These are phyloP conservation scores for Aspergillus sclerotialis DNA, from an alignment of 2,329 filamentous ascomycete genomes.

Conservation along the genomic window DNA sequence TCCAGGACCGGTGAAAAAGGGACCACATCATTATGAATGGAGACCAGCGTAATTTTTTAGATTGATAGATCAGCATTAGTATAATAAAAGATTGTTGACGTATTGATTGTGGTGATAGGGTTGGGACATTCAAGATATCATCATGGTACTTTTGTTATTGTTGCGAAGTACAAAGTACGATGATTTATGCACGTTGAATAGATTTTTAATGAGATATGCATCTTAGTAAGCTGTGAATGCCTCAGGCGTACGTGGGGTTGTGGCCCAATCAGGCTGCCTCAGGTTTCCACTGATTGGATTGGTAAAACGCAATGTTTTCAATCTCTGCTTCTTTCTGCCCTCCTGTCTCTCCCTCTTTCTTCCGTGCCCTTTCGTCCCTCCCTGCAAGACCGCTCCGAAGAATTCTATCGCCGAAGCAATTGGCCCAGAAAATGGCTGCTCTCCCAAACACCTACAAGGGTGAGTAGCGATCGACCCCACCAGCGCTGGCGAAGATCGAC, in stretches of 20 bases:
- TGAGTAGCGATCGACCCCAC: constrained; percentile 28
- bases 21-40: constrained; percentile 60
- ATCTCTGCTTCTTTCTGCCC: background rate
- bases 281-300: too few species aligned
- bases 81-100: background rate
- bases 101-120: background rate
- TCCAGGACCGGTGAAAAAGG: constrained; percentile 46
- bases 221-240: background rate
- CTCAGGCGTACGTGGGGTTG: too few species aligned
- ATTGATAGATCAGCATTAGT: too few species aligned
- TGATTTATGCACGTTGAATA: too few species aligned
- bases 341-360: constrained; percentile 1
- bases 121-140: background rate
- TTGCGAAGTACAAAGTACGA: background rate
- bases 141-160: too few species aligned
- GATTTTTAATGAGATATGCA: too few species aligned
- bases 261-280: too few species aligned
- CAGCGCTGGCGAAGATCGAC: background rate
- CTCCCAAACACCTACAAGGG: constrained; percentile 55
- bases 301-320: background rate
- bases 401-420: constrained; percentile 27
- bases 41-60: constrained; percentile 28
- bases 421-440: constrained; percentile 40
- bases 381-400: constrained; percentile 19
- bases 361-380: constrained; percentile 14